Conservation (phyloP, 148 eudicot genomes). For the Dianthus caryophyllus region DNA sequence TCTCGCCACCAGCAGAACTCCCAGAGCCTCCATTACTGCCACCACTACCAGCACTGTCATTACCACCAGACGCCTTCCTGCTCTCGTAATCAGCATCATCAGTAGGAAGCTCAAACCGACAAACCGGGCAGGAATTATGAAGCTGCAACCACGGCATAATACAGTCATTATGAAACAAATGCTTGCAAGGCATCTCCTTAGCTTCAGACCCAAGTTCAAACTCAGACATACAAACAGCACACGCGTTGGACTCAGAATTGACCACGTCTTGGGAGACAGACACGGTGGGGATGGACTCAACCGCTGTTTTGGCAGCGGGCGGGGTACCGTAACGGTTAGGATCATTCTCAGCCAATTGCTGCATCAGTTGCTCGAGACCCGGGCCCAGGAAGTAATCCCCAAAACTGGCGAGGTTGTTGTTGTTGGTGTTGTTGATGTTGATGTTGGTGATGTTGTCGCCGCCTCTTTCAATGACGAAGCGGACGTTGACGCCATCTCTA, state of each 20-base stretch:
- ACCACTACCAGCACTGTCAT: constrained; percentile 4
- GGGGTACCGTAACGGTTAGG: constrained; percentile 68
- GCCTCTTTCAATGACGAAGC: background rate
- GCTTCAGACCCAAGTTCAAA: constrained; percentile 42
- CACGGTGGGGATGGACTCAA: constrained; percentile 34
- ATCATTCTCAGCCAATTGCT: constrained; percentile 64
- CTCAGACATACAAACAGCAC: constrained; percentile 63
- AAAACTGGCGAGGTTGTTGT: constrained; percentile 34
- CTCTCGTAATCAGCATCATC: constrained; percentile 69
- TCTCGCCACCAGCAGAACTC: constrained; percentile 25
- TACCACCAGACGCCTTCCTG: constrained; percentile 11
- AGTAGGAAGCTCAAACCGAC: constrained; percentile 71
- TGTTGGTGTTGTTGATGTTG: constrained; percentile 22
- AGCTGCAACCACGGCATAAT: constrained; percentile 66
- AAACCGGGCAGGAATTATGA: constrained; percentile 78
- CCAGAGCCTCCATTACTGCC: constrained; percentile 12
- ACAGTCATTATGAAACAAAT: constrained; percentile 54
- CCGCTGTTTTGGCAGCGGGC: constrained; percentile 52
- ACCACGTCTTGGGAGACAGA: constrained; percentile 33
- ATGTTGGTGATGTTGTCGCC: constrained; percentile 23
- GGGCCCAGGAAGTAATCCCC: constrained; percentile 72
- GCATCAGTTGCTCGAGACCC: constrained; percentile 63
- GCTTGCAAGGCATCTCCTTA: constrained; percentile 65
- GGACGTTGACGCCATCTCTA: too few relatives aligned
- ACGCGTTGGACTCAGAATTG: constrained; percentile 38